Base-by-base conservation (phyloP, 2,329 filamentous ascomycete genomes). In the Ascochyta lentis region DNA sequence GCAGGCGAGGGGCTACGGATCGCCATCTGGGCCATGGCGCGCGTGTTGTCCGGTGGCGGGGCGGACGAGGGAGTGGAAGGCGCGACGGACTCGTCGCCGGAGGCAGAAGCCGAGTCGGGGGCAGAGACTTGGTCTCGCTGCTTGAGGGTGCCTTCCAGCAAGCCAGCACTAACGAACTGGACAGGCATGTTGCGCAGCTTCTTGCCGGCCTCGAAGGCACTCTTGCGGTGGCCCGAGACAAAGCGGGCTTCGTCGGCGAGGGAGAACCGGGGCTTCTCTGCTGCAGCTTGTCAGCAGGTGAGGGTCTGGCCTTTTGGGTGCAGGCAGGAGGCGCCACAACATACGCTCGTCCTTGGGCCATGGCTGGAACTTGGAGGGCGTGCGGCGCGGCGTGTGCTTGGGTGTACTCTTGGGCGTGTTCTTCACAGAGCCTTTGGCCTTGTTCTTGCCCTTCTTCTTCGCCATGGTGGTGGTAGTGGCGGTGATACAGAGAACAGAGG, bases 161-260 rank as follows among this genome's bases (percentile, higher is more conserved):
- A 75, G 22, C 84, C 85, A 31, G 84, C 86, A 67, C 84, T 86
- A 56, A 89, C 81, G 67, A 90, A 90, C 2, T 75, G 70, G 46
- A 89, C 80, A 23, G 77, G 76, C 49, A 81, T 78, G 63, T 87
- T 75, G 55, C 87, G 80, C 45, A 89, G 77, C 60, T 80, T 80
- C 45, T 76, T 73, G 57, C 79, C 78, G 3, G 78, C 71, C 51
- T 79, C 78, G 72, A 80, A 82, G 41, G 71, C 71, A 41, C 77
- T 70, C 27, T 75, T 76, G 37, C 76, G 75, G 61, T 83, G 80
- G 16, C 74, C 78, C 66, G 82, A 82, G 12, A 83, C 85, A 64
- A 84, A 86, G 22, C 79, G 79, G 33, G 84, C 85, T 72, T 86
- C 85, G 61, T 88, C 82, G 59, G 79, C 78, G 71, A 88, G 78